Conservation (phyloP, 2,329 filamentous ascomycete genomes). For the Fusarium austroafricanum region DNA sequence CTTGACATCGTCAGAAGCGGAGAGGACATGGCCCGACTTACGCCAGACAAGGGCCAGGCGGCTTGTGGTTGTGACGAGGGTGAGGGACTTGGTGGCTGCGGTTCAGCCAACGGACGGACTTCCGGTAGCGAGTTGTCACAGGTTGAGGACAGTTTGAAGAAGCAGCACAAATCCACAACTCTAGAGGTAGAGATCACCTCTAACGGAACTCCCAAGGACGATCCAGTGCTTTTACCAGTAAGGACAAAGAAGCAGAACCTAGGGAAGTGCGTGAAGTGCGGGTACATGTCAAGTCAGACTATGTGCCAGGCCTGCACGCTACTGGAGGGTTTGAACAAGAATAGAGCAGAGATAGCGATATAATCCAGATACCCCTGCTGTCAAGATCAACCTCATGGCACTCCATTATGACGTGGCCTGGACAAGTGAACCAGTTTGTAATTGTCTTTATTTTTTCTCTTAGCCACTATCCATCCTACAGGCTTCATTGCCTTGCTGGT, state of each 20-base stretch:
- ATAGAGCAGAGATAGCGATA: slow-evolving; percentile 68
- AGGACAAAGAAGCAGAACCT: slow-evolving; percentile 62
- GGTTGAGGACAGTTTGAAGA: slow-evolving; percentile 71
- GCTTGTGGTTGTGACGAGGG: slow-evolving; percentile 53
- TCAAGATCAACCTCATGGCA: background rate
- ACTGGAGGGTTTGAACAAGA: slow-evolving; percentile 91
- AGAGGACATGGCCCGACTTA: slow-evolving; percentile 92
- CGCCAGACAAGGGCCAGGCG: slow-evolving; percentile 53
- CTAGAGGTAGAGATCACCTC: slow-evolving; percentile 51
- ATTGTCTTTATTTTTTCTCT: slow-evolving; percentile 34
- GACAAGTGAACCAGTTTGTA: background rate
- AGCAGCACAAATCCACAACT: slow-evolving; percentile 28
- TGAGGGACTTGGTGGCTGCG: slow-evolving; percentile 74
- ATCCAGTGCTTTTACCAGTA: slow-evolving; percentile 52
- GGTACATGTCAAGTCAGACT: slow-evolving; percentile 94
- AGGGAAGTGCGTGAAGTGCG: slow-evolving; percentile 86
- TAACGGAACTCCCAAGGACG: slow-evolving; percentile 40
- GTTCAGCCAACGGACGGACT: slow-evolving; percentile 69
- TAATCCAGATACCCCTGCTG: slow-evolving; percentile 46
- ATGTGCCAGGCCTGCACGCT: slow-evolving; percentile 95
- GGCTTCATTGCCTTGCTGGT: slow-evolving; percentile 11
- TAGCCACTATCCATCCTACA: slow-evolving; percentile 7
- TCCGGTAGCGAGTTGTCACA: slow-evolving; percentile 82
- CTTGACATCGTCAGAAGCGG: slow-evolving; percentile 94
- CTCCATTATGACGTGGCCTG: background rate